Evolutionary conservation across 2,329 filamentous ascomycete species (phyloP).

Genomic region (Penicillium sp.): DNA sequence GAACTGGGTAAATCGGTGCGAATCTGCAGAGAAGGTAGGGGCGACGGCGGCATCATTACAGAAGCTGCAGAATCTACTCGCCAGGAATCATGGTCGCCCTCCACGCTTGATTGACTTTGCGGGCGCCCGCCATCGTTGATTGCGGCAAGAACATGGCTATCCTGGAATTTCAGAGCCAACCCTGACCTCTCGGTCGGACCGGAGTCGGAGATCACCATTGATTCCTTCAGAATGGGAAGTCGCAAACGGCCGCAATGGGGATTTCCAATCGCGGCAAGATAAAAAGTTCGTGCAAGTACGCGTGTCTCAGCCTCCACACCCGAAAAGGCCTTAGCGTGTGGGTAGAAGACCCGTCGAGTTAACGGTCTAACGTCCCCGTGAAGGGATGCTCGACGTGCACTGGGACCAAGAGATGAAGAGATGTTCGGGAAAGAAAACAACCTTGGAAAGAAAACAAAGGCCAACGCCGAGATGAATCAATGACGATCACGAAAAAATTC

Average conservation of each 20-base stretch:
- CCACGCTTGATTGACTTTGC: background rate
- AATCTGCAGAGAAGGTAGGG: conserved; percentile 35
- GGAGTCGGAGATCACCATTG: conserved; percentile 18
- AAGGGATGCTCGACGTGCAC: conserved; percentile 5
- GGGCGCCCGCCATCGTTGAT: conserved; percentile 9
- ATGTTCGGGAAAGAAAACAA: background rate
- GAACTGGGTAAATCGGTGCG: conserved; percentile 33
- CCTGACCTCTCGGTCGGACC: conserved; percentile 20
- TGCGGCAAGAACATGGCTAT: conserved; percentile 9
- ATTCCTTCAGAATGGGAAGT: background rate
- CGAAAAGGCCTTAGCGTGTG: conserved; percentile 20
- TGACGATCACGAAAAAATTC: conserved; percentile 5
- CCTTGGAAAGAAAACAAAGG: background rate
- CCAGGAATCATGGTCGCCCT: background rate
- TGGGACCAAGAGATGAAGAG: background rate
- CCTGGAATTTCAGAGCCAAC: conserved; percentile 12
- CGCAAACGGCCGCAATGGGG: conserved; percentile 9
- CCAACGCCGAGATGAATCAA: background rate
- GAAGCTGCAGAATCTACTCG: conserved; percentile 14
- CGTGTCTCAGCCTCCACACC: conserved; percentile 22
- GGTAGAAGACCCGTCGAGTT: conserved; percentile 22
- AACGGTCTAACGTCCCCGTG: conserved; percentile 9
- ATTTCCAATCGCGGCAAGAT: conserved; percentile 2
- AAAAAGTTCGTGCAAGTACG: conserved; percentile 4
- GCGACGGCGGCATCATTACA: conserved; percentile 9